Evolutionary conservation across 1,284 basidiomycete species (phyloP).

Genomic region (Bondarzewia mesenterica): DNA sequence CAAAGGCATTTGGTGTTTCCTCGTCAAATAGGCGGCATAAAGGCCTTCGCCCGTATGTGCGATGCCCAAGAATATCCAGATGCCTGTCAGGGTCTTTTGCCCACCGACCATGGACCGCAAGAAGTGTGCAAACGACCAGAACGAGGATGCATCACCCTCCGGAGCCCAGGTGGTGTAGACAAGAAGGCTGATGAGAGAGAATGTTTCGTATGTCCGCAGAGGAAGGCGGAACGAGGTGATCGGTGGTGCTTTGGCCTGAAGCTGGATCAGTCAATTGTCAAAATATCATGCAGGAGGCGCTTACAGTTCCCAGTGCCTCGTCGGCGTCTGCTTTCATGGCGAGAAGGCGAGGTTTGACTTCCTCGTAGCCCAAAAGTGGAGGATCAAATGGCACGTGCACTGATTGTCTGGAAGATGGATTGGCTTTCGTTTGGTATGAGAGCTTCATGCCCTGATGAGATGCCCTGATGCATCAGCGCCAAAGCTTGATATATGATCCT

Average conservation of each 20-base stretch:
- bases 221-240: slow-evolving; percentile 50
- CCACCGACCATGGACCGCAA: slow-evolving; percentile 16
- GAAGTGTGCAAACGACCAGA: slow-evolving; percentile 19
- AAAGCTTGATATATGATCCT: neutral
- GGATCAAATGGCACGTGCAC: slow-evolving; percentile 58
- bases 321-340: slow-evolving; percentile 69
- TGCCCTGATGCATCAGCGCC: too few relatives aligned
- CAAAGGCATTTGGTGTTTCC: slow-evolving; percentile 47
- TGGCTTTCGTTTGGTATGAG: slow-evolving; percentile 44
- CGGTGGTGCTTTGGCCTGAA: slow-evolving; percentile 53
- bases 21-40: slow-evolving; percentile 46
- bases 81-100: slow-evolving; percentile 15
- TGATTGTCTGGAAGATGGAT: slow-evolving; percentile 17
- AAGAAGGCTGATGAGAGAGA: slow-evolving; percentile 21
- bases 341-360: slow-evolving; percentile 70
- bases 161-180: slow-evolving; percentile 36
- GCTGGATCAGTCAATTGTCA: neutral
- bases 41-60: slow-evolving; percentile 43
- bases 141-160: slow-evolving; percentile 14
- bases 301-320: slow-evolving; percentile 67
- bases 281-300: slow-evolving; percentile 14
- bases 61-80: slow-evolving; percentile 23
- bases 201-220: slow-evolving; percentile 13
- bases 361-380: slow-evolving; percentile 62
- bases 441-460: slow-evolving; percentile 61